A percentile compares a stretch with the other conserved stretches of the same genome.
phyloP scores from a whole-genome alignment of 2,329 filamentous ascomycete species.

The Xylariaceae sp. region DNA sequence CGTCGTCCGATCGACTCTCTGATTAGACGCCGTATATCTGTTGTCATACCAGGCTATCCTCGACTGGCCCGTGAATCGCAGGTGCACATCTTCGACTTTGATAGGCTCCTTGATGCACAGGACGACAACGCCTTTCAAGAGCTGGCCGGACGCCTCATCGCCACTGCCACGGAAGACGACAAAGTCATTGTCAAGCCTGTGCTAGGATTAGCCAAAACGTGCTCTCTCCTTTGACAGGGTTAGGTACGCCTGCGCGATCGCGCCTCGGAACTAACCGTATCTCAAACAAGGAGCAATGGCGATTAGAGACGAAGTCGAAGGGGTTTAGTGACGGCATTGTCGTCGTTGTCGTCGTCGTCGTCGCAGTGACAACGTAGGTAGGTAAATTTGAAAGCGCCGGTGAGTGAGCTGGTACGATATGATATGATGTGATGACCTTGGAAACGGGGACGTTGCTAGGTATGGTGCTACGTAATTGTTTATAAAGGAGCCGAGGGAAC shows the following conservation, averaged over 20 bases:
- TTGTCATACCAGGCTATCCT: conserved; percentile 57
- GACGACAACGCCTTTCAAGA: conserved; percentile 68
- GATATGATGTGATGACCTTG: no score
- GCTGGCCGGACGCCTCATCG: conserved; percentile 68
- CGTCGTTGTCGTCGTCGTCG: background rate
- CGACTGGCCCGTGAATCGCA: conserved; percentile 65
- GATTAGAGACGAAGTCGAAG: conserved; percentile 48
- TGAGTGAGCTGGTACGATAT: background rate
- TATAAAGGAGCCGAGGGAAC: background rate
- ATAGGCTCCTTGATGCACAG: conserved; percentile 65
- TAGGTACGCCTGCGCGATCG: background rate
- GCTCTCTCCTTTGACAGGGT: background rate
- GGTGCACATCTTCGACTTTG: conserved; percentile 66
- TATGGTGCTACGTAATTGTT: conserved; percentile 5
- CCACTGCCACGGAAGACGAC: conserved; percentile 72
- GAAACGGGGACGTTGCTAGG: conserved; percentile 1
- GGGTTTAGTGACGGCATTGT: conserved; percentile 54
- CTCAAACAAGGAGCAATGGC: conserved; percentile 51
- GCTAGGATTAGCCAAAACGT: conserved; percentile 5
- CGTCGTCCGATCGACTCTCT: conserved; percentile 53
- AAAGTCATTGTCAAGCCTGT: conserved; percentile 70
- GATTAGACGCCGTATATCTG: conserved; percentile 47
- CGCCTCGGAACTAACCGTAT: conserved; percentile 45
- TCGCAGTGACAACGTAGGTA: background rate
- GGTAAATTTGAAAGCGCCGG: background rate